Evolutionary conservation across 2,329 filamentous ascomycete species (phyloP).

Genomic region (Penicillium hordei): DNA sequence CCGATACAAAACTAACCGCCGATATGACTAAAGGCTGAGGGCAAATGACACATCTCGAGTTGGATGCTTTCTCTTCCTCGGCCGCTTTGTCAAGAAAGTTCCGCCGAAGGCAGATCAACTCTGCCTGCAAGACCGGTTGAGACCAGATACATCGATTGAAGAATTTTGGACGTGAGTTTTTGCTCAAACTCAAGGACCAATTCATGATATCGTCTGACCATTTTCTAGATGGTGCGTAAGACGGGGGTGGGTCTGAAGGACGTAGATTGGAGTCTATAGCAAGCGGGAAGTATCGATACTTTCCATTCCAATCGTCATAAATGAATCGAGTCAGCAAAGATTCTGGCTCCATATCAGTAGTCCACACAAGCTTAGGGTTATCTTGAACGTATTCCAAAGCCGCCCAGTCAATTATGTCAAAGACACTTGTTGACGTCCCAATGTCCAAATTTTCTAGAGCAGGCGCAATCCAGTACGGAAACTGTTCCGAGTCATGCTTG

Average conservation of each 20-base stretch:
- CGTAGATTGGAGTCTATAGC: conserved; percentile 33
- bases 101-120: conserved; percentile 72
- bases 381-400: conserved; percentile 38
- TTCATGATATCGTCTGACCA: conserved; percentile 69
- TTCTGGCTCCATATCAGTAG: conserved; percentile 37
- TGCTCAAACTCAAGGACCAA: conserved; percentile 77
- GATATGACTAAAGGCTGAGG: conserved; percentile 77
- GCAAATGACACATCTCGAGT: conserved; percentile 65
- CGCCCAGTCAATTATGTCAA: conserved; percentile 47
- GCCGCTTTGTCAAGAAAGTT: conserved; percentile 74
- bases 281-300: conserved; percentile 57
- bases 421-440: conserved; percentile 2
- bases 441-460: conserved; percentile 24
- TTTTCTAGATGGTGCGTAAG: conserved; percentile 38
- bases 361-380: conserved; percentile 49
- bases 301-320: conserved; percentile 58
- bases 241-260: conserved; percentile 38
- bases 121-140: conserved; percentile 80
- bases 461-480: conserved; percentile 85
- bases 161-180: conserved; percentile 55
- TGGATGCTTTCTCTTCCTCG: conserved; percentile 49
- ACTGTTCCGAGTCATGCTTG: conserved; percentile 58
- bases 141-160: conserved; percentile 56
- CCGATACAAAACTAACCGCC: conserved; percentile 55
- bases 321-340: conserved; percentile 53